Evolutionary conservation across 768 basidiomycete species (phyloP).

Genomic region (Lentinula aciculospora): DNA sequence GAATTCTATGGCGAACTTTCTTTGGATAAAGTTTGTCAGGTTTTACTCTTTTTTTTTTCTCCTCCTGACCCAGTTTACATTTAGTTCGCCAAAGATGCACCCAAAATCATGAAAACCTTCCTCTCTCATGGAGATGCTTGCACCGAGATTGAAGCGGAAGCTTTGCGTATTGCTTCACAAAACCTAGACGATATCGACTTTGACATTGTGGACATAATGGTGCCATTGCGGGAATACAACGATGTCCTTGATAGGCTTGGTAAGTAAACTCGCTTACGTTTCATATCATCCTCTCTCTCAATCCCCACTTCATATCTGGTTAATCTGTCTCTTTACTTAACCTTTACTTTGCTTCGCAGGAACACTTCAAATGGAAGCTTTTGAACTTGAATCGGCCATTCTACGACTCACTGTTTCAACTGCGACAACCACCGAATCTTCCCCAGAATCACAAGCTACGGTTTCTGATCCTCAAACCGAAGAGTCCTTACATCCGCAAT

Average conservation of each 20-base stretch:
- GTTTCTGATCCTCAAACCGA: not conserved
- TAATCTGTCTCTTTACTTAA: slow-evolving; percentile 10
- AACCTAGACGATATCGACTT: slow-evolving; percentile 19
- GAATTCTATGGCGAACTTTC: slow-evolving; percentile 42
- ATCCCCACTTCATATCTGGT: not conserved
- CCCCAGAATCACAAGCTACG: not conserved
- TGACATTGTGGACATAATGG: slow-evolving; percentile 23
- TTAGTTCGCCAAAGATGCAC: slow-evolving; percentile 39
- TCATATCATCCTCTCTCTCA: not conserved
- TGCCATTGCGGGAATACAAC: slow-evolving; percentile 32
- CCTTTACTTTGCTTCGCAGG: slow-evolving; percentile 10
- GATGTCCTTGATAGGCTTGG: slow-evolving; percentile 39
- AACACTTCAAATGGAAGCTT: slow-evolving; percentile 1
- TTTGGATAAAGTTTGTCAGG: slow-evolving; percentile 23
- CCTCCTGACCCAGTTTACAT: not conserved
- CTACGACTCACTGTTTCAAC: slow-evolving; percentile 1
- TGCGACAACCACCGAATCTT: not conserved
- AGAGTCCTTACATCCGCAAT: not conserved
- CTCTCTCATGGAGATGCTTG: slow-evolving; percentile 41
- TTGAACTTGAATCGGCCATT: slow-evolving; percentile 6
- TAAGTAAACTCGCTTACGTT: slow-evolving; percentile 15
- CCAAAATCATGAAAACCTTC: slow-evolving; percentile 43
- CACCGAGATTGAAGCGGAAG: slow-evolving; percentile 32
- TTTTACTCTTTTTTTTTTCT: not conserved
- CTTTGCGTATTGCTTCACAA: slow-evolving; percentile 33